Evolutionary conservation across 805 yeast genomes (phyloP), one percentile per base, ranked within the genome.

Genomic region (Soucietia sequanensis): DNA sequence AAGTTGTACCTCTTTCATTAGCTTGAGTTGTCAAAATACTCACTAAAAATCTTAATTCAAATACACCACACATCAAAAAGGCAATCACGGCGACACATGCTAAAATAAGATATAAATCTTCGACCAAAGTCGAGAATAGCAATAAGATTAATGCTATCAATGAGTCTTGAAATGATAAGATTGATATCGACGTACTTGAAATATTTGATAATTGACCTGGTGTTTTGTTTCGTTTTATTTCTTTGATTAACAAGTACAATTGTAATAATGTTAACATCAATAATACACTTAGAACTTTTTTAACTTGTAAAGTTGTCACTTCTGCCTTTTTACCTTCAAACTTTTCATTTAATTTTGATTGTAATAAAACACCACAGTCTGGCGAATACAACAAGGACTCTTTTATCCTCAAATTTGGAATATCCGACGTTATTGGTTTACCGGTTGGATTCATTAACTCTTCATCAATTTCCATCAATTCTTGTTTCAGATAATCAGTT

Each of bases 361-460:
- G 54, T 4, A 86, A 41, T 2, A 74, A 53, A 2, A 82, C 51
- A 0, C 90, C 95, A 65, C 98, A 90, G 53, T 90, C 95, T 0
- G 97, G 97, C 0, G 96, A 87, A 50, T 85, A 89, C 13, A 87
- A 39, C 10, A 87, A 42, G 5, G 83, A 88, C 8, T 72, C 59
- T 2, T 71, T 55, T 7, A 90, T 48, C 21, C 61, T 62, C 12
- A 90, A 44, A 0, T 57, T 48, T 0, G 96, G 96, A 4, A 81
- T 52, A 1, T 50, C 39, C 3, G 37, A 24, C 12, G 73, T 70
- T 11, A 80, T 72, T 2, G 96, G 96, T 41, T 84, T 65, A 0
- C 97, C 97, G n/a, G 75, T 52, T 1, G 96, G 97, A 42, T 72
- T 65, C 8, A 46, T 54, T 14, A 89, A 60, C 55, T 90, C 98